Evolutionary conservation across 345 rosid species (phyloP).

Genomic region (Hevea brasiliensis): DNA sequence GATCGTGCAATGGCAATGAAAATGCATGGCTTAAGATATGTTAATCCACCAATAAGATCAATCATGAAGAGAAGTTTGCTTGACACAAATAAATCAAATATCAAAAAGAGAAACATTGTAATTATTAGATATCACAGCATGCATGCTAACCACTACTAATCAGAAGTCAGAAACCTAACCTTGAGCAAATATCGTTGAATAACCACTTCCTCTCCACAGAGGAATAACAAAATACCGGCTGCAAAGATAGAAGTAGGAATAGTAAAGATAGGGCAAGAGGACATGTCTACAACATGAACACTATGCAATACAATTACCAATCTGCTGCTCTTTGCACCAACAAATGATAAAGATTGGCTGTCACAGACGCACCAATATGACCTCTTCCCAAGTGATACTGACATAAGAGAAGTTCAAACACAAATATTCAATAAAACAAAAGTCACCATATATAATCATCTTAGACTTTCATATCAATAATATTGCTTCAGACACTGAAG

Average conservation of each 20-base stretch:
- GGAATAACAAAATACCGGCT: constrained; percentile 91
- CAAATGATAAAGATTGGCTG: constrained; percentile 65
- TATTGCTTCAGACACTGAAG: background rate
- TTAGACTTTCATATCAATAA: background rate
- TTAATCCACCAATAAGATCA: background rate
- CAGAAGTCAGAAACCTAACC: constrained; percentile 41
- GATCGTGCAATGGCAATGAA: background rate
- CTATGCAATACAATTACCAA: constrained; percentile 47
- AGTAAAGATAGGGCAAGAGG: background rate
- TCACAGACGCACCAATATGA: constrained; percentile 75
- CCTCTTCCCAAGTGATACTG: constrained; percentile 94
- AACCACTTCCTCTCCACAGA: constrained; percentile 87
- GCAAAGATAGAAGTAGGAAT: constrained; percentile 28
- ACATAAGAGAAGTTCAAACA: constrained; percentile 18
- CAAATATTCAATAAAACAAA: constrained; percentile 10
- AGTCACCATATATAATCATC: background rate
- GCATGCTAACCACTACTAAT: background rate
- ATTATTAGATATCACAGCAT: background rate
- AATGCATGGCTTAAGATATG: background rate
- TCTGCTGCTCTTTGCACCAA: constrained; percentile 77
- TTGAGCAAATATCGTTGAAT: constrained; percentile 88
- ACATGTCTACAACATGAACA: constrained; percentile 14
- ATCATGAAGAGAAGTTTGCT: background rate
- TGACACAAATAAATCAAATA: constrained; percentile 1
- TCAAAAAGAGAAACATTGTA: background rate